These are phyloP conservation scores for Penicilliopsis zonata DNA, from an alignment of 495 filamentous ascomycete species.

Conservation along the genomic window DNA sequence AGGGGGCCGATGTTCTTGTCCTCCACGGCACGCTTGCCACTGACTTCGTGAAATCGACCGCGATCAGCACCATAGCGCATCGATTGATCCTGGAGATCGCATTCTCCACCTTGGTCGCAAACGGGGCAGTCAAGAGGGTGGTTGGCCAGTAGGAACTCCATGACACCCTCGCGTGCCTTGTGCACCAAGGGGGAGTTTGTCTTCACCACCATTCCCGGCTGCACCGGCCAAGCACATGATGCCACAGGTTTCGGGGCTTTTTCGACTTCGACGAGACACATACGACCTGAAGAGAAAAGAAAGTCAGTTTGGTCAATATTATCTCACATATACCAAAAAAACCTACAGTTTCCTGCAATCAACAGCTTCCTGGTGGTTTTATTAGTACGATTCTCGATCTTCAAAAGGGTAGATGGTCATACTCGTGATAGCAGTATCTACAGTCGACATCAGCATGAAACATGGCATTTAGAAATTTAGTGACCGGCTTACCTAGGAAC, in stretches of 20 bases:
- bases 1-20: slow-evolving; percentile 99
- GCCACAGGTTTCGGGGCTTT: slow-evolving; percentile 90
- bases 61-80: slow-evolving; percentile 97
- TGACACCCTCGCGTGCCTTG: slow-evolving; percentile 95
- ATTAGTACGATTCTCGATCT: slow-evolving; percentile 16
- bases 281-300: slow-evolving; percentile 45
- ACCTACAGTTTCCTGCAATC: slow-evolving; percentile 91
- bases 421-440: slow-evolving; percentile 99
- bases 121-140: slow-evolving; percentile 96
- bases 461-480: background rate
- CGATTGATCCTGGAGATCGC: slow-evolving; percentile 96
- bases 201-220: slow-evolving; percentile 97
- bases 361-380: slow-evolving; percentile 61
- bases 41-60: slow-evolving; percentile 89
- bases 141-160: slow-evolving; percentile 96
- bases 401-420: slow-evolving; percentile 17
- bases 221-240: slow-evolving; percentile 97
- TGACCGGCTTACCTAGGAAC: slow-evolving; percentile 58
- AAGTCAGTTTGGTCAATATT: slow-evolving; percentile 3
- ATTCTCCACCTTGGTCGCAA: slow-evolving; percentile 97
- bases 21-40: slow-evolving; percentile 92
- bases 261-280: slow-evolving; percentile 98
- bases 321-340: background rate
- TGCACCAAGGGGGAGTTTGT: slow-evolving; percentile 91
- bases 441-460: slow-evolving; percentile 1